Evolutionary conservation across 1,284 basidiomycete genomes (phyloP).

Genomic region (Cryptococcus neoformans): DNA sequence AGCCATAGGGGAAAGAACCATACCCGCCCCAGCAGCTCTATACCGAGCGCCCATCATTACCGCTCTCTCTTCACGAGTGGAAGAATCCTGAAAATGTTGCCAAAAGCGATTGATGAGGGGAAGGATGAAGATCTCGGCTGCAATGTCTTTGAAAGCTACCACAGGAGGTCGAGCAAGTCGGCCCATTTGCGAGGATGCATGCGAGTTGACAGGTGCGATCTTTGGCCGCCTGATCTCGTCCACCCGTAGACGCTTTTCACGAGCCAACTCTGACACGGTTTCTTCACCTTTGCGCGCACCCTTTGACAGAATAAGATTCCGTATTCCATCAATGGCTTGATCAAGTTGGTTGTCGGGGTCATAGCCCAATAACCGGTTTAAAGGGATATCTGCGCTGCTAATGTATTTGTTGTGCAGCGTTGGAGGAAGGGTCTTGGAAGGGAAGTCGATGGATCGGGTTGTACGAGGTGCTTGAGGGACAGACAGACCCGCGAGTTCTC

Average conservation of each 20-base stretch:
- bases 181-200: conserved; percentile 32
- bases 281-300: conserved; percentile 45
- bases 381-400: conserved; percentile 30
- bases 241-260: conserved; percentile 73
- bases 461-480: conserved; percentile 49
- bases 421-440: conserved; percentile 72
- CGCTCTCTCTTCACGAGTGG: conserved; percentile 67
- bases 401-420: conserved; percentile 67
- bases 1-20: conserved; percentile 71
- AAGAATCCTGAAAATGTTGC: conserved; percentile 78
- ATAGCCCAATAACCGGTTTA: neutral
- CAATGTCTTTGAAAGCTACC: conserved; percentile 64
- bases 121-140: conserved; percentile 78
- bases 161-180: conserved; percentile 18
- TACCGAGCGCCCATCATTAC: conserved; percentile 56
- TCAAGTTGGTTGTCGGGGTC: conserved; percentile 27
- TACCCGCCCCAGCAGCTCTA: conserved; percentile 68
- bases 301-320: conserved; percentile 37
- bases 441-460: conserved; percentile 56
- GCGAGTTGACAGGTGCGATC: conserved; percentile 28
- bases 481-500: conserved; percentile 74
- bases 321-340: conserved; percentile 30
- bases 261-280: conserved; percentile 58
- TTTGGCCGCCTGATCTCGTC: conserved; percentile 27
- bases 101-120: conserved; percentile 89